Conservation (phyloP, 1,284 basidiomycete species). For the Leccinum subatratum region DNA sequence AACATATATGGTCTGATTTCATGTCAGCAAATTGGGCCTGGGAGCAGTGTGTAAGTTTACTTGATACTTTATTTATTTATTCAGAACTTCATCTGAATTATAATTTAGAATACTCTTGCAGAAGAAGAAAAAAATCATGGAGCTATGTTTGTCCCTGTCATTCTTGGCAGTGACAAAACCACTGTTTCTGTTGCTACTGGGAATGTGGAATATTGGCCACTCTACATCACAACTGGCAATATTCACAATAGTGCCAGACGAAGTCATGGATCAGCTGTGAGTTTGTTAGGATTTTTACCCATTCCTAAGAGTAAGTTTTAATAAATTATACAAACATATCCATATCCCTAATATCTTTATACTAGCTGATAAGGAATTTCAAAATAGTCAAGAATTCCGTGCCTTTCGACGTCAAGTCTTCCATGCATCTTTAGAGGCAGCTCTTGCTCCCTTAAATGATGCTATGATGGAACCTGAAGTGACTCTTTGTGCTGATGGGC, state of each 20-base stretch:
- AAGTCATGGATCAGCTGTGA: neutral
- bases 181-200: conserved; percentile 8
- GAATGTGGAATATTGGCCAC: neutral
- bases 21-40: neutral
- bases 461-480: no score
- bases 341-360: neutral
- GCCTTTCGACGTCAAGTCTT: neutral
- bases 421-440: neutral
- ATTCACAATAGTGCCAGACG: neutral
- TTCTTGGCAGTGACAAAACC: conserved; percentile 12
- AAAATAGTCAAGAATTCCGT: neutral
- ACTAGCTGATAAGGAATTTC: neutral
- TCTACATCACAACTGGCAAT: neutral
- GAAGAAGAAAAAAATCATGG: neutral
- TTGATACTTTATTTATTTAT: neutral
- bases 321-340: neutral
- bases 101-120: neutral
- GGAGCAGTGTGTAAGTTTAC: neutral
- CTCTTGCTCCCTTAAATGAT: no score
- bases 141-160: conserved; percentile 1
- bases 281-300: neutral
- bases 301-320: conserved; percentile 1
- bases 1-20: neutral
- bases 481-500: no score
- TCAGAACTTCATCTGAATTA: no score